Evolutionary conservation across 2,329 filamentous ascomycete genomes (phyloP).

Genomic region (Fusarium coicis): DNA sequence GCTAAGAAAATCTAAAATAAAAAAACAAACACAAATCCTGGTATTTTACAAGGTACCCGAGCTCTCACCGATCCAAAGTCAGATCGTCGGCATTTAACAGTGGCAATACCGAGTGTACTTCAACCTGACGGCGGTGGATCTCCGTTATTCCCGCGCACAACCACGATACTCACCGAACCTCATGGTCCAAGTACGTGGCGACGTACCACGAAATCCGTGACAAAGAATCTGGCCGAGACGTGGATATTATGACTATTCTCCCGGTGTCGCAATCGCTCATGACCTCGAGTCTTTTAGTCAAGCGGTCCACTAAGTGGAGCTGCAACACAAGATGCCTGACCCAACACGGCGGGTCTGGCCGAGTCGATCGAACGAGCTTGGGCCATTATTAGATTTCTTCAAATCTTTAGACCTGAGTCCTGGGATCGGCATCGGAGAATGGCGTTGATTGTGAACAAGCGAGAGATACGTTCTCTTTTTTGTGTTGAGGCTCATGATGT

Average conservation of each 20-base stretch:
- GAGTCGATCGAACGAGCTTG: slow-evolving; percentile 26
- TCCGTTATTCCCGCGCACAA: background rate
- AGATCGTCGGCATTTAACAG: background rate
- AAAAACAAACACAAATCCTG: background rate
- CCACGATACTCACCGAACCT: background rate
- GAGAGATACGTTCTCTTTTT: background rate
- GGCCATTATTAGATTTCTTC: slow-evolving; percentile 22
- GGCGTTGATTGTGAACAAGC: background rate
- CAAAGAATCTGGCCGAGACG: slow-evolving; percentile 3
- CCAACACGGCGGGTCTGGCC: slow-evolving; percentile 22
- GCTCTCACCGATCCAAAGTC: background rate
- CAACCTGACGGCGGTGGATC: background rate
- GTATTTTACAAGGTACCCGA: background rate
- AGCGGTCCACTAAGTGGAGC: slow-evolving; percentile 10
- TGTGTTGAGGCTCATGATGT: background rate
- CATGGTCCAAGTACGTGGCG: background rate
- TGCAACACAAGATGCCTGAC: background rate
- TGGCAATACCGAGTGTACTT: background rate
- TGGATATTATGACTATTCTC: slow-evolving; percentile 25
- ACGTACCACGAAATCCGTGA: background rate
- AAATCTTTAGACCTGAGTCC: slow-evolving; percentile 8
- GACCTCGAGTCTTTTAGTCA: slow-evolving; percentile 9
- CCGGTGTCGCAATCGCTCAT: background rate
- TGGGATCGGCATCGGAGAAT: background rate
- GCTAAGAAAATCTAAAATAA: background rate